Conservation (phyloP, 371 early-diverging fungal genomes). For the Rhizopus delemar region DNA sequence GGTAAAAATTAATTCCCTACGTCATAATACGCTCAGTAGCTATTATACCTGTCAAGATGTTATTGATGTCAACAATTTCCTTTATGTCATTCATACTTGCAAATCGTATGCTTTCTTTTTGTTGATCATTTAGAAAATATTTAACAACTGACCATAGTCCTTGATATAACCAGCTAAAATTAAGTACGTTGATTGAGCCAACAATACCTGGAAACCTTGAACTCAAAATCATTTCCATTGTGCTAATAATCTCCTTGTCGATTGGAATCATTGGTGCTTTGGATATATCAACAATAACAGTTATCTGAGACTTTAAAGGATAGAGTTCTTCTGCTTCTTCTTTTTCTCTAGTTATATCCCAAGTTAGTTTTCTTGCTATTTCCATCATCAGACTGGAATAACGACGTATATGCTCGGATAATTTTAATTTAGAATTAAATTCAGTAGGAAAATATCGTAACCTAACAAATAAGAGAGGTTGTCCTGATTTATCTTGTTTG, state of each 20-base stretch:
- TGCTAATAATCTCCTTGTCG: slow-evolving; percentile 35
- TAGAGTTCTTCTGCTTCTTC: slow-evolving; percentile 11
- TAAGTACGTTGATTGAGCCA: slow-evolving; percentile 41
- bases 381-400: slow-evolving; percentile 51
- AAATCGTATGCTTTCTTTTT: slow-evolving; percentile 38
- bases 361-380: slow-evolving; percentile 38
- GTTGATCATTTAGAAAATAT: slow-evolving; percentile 37
- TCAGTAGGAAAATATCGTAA: slow-evolving; percentile 34
- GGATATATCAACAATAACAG: slow-evolving; percentile 39
- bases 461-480: slow-evolving; percentile 36
- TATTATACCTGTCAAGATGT: slow-evolving; percentile 30
- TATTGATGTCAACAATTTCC: slow-evolving; percentile 24
- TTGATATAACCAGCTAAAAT: slow-evolving; percentile 54
- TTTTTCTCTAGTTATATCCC: slow-evolving; percentile 34
- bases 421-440: slow-evolving; percentile 11
- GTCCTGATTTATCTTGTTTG: slow-evolving; percentile 32
- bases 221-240: slow-evolving; percentile 32
- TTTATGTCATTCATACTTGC: slow-evolving; percentile 30
- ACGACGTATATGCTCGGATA: slow-evolving; percentile 32
- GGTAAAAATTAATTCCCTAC: background rate
- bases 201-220: slow-evolving; percentile 37
- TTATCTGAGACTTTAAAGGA: slow-evolving; percentile 36
- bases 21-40: background rate
- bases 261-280: slow-evolving; percentile 46
- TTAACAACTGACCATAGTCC: slow-evolving; percentile 50